Base-by-base conservation (phyloP, 371 early-diverging fungal genomes). In the Rhizopus stolonifer region DNA sequence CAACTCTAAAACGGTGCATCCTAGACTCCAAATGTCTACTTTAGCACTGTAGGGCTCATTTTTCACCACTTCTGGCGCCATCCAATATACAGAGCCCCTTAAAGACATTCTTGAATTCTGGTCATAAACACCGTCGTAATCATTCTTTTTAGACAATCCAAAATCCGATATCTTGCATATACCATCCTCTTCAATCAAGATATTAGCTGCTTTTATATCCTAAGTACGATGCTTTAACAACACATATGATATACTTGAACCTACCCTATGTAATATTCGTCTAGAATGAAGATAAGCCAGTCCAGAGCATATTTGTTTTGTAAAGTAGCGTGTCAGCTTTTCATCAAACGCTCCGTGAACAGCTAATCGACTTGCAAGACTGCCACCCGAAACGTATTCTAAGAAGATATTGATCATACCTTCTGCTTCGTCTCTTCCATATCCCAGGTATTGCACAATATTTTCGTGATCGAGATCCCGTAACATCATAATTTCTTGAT, bases 181-280 rank as follows among this genome's bases (percentile, higher is more conserved):
- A 29, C 96, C 94, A 29, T 89, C 86, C 15, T 81, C 88, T 57
- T 95, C 87, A 1, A 90, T 87, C 9, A 89, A 61, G 15, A 88
- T 92, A 69, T 99, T 99, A 17, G 92, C 96, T 24, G 95, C 93
- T 73, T 99, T 99, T 65, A 99, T 95, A 72, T 96, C 85, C 79
- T 78, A 56, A 18, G 39, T 25, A 11, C 31, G 33, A 14, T 10
- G 7, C 21, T 45, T 45, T 6, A 49, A 22, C 9, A 19, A 33
- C 21, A 34, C n/a, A 8, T 17, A 40, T 3, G 22, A 11, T 17
- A 14, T 31, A 38, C 5, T 21, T 7, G 31, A 29, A 24, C 49
- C 52, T 42, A 59, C 66, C 54, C 74, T 80, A 62, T 99, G 99
- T 25, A 98, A 81, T 42, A 99, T 94, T 34, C 84, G 83, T 56